Base-by-base conservation (phyloP, 2,329 filamentous ascomycete species). In the Eutypa lata region DNA sequence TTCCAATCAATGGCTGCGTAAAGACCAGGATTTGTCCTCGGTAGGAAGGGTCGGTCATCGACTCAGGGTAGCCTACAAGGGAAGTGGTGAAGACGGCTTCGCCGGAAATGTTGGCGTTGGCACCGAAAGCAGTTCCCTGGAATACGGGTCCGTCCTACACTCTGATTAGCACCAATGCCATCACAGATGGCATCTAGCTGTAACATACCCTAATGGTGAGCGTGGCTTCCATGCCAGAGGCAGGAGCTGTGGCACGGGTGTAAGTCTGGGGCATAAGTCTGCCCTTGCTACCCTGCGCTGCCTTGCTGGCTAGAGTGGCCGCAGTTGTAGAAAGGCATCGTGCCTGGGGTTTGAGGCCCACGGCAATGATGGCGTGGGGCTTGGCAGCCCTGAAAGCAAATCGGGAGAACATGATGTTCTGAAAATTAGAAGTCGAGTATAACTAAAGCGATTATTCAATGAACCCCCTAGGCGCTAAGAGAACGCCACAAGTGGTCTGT, bases 11-110 rank as follows among this genome's bases (percentile, higher is more conserved):
- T 35, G 94, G 94, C 73, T 97, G 92, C 61, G 94, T 99, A 80
- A 97, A 97, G 74, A 97, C 93, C 64, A 99, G 81, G 63, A 99
- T 97, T 79, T 99, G 94, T 62, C 94, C 89, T 61, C 89, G 88
- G 77, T 93, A 93, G 19, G 89, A 93, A 50, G 89, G 89, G 66
- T 93, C 89, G 66, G 89, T 92, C 81, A 93, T 86, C 47, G 89
- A 97, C 79, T 99, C 94, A 62, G 94, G 94, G 73, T 99, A 99
- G 66, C 94, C 94, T 54, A 99, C 94, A 52, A 97, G 86, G 22
- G 93, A 97, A 56, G 94, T 97, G 57, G 94, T 97, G 80, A 99
- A 99, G 71, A 97, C 94, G 45, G 94, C 94, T 79, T 99, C 94
- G 64, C 94, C 94, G 58, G 92, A 96, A 70, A 97, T 90, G 81